A percentile compares a stretch with the other conserved stretches of the same genome.
Evolutionary conservation across 768 basidiomycete species (phyloP).

Genomic region (Mycena rosella): DNA sequence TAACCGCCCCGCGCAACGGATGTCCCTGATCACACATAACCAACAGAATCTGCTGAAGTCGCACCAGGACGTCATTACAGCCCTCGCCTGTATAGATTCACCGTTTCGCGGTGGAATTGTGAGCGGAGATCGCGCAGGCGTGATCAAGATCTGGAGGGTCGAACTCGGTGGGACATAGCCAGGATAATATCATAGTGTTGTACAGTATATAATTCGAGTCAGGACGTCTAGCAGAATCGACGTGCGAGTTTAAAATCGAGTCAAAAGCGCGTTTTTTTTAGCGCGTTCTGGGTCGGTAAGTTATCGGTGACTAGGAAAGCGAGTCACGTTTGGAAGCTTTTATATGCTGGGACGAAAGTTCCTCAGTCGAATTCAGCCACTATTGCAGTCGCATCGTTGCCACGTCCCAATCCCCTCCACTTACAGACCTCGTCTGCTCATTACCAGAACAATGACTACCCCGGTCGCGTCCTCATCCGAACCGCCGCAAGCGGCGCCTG

Average conservation of each 20-base stretch:
- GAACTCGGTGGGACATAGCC: conserved; percentile 55
- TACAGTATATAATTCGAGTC: conserved; percentile 11
- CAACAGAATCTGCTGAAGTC: conserved; percentile 88
- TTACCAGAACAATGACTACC: conserved; percentile 60
- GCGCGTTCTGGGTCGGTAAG: neutral
- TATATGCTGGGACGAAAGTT: conserved; percentile 34
- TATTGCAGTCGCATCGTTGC: conserved; percentile 49
- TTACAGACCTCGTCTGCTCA: conserved; percentile 43
- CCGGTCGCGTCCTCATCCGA: conserved; percentile 68
- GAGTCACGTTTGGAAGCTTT: conserved; percentile 18
- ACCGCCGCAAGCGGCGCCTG: conserved; percentile 59
- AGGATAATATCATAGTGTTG: neutral
- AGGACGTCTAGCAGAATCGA: too few relatives aligned
- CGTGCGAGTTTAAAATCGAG: neutral
- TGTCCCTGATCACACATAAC: conserved; percentile 82
- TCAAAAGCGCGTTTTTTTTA: neutral
- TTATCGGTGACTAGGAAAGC: conserved; percentile 6
- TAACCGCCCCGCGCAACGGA: conserved; percentile 80
- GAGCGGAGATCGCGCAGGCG: conserved; percentile 92
- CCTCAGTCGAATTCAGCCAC: conserved; percentile 37
- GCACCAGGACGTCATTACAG: conserved; percentile 93
- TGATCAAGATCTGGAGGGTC: conserved; percentile 91
- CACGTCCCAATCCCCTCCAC: conserved; percentile 40
- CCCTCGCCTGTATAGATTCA: conserved; percentile 88
- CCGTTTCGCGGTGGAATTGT: conserved; percentile 94